Evolutionary conservation across 768 basidiomycete genomes (phyloP), one percentile per base, ranked within the genome.

Genomic region (Termitomyces sp.): DNA sequence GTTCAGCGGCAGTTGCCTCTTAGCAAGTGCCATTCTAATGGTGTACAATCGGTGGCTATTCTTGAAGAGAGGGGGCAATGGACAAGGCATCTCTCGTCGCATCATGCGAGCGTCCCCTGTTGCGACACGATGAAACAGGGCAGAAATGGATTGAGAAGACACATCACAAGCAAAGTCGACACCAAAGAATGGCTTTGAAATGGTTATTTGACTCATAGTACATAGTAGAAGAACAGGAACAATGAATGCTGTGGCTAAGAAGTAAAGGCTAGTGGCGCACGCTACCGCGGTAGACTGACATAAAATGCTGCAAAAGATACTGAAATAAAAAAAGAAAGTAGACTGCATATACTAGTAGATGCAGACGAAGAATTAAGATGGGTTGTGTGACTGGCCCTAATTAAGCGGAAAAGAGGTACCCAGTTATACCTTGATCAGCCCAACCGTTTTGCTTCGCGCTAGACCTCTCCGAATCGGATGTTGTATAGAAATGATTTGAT

Each of bases 1-100:
- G 10, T 61, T 63, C 41, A 53, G 54, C 19, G 64, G 63, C 22
- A 54, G 62, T 7, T 62, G 61, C 48, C 54, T 62, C 11, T 43
- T 49, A 5, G 53, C 52, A 21, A 58, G 61, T 9, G 17, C 58
- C 34, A 35, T 60, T n/a, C 22, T 60, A 2, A 46, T 62, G 44
- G 35, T 58, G 5, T 55, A 42, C 24, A 62, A 54, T 32, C 56
- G 61, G 4, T 62, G 57, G 45, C 21, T 60, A 1, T 58, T 59
- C 26, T 53, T 60, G 46, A 51, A 38, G 22, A 55, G 37, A 35
- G 58, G 50, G 44, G 56, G 51, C 6, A 51, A 46, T 14, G 41
- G 51, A 7, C 56, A 56, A 37, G n/a, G n/a, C 3, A 1, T 26
- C 21, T 14, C 6, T 38, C 35, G 10, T 2, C 15, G 7, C n/a